Percentiles rank a stretch among this genome's conserved stretches.
Conservation (phyloP, 2,329 filamentous ascomycete species). For the Pseudocercospora fijiensis region DNA sequence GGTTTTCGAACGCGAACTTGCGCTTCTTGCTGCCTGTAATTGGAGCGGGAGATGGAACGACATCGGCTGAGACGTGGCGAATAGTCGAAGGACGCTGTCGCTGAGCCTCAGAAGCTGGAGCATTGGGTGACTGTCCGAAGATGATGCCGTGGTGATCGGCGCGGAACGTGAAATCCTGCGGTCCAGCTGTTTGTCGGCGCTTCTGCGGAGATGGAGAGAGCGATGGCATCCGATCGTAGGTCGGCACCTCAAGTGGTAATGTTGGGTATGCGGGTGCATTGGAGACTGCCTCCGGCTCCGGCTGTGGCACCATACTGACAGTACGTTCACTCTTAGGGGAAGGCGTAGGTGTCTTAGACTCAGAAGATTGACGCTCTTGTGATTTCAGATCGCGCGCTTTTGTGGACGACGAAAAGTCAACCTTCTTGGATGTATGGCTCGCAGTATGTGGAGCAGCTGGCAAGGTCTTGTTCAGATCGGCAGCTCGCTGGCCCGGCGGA, state of each 20-base stretch:
- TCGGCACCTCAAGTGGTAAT: slow-evolving; percentile 23
- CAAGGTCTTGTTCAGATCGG: slow-evolving; percentile 18
- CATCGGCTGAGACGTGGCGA: slow-evolving; percentile 45
- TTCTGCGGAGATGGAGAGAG: slow-evolving; percentile 37
- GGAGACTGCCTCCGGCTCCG: slow-evolving; percentile 7
- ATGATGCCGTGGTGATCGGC: slow-evolving; percentile 45
- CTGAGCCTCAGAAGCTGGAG: slow-evolving; percentile 27
- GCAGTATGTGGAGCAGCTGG: slow-evolving; percentile 41
- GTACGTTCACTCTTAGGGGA: slow-evolving; percentile 23
- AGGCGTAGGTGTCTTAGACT: slow-evolving; percentile 34
- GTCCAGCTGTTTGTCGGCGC: slow-evolving; percentile 38
- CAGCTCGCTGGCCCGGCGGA: slow-evolving; percentile 36
- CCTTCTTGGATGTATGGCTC: slow-evolving; percentile 67
- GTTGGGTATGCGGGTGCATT: slow-evolving; percentile 9
- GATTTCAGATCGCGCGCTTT: slow-evolving; percentile 39
- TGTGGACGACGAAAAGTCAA: slow-evolving; percentile 72
- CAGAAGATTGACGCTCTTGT: slow-evolving; percentile 25
- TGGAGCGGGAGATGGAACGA: slow-evolving; percentile 17
- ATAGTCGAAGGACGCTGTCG: slow-evolving; percentile 43
- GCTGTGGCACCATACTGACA: slow-evolving; percentile 7
- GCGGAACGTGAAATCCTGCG: slow-evolving; percentile 52
- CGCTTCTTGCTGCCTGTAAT: slow-evolving; percentile 44
- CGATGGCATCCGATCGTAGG: slow-evolving; percentile 21
- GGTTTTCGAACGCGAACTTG: slow-evolving; percentile 42
- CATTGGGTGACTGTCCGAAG: slow-evolving; percentile 43